phyloP scores from a whole-genome alignment of 257 asterid genomes.

The Nicotiana tabacum region DNA sequence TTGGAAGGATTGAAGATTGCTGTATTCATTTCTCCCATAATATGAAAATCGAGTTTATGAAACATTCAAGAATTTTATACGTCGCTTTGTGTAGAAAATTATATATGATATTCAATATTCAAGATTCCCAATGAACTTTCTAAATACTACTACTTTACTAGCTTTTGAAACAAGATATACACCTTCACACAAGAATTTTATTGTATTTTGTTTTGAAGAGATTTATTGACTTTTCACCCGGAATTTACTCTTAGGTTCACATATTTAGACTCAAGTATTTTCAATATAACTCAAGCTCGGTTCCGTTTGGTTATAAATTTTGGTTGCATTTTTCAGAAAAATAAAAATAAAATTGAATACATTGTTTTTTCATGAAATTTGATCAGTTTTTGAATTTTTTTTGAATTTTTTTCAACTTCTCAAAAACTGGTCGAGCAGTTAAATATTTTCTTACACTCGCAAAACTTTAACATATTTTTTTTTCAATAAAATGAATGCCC shows the following conservation, averaged over 20 bases:
- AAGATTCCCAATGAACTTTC: background rate
- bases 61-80: background rate
- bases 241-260: background rate
- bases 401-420: too few relatives aligned
- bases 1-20: background rate
- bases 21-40: background rate
- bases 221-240: background rate
- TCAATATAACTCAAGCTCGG: too few relatives aligned
- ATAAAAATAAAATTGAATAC: too few relatives aligned
- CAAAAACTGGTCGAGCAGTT: too few relatives aligned
- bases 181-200: background rate
- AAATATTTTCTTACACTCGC: too few relatives aligned
- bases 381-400: too few relatives aligned
- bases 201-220: background rate
- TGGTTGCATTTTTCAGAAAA: too few relatives aligned
- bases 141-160: background rate
- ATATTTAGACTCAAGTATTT: too few relatives aligned
- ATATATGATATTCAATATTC: background rate
- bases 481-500: too few relatives aligned
- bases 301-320: too few relatives aligned
- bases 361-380: too few relatives aligned
- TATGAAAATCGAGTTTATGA: background rate
- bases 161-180: background rate
- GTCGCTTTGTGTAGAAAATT: background rate
- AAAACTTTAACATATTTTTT: too few relatives aligned